Base-by-base conservation (phyloP, 2,329 filamentous ascomycete species). In the Apiospora phragmitis region DNA sequence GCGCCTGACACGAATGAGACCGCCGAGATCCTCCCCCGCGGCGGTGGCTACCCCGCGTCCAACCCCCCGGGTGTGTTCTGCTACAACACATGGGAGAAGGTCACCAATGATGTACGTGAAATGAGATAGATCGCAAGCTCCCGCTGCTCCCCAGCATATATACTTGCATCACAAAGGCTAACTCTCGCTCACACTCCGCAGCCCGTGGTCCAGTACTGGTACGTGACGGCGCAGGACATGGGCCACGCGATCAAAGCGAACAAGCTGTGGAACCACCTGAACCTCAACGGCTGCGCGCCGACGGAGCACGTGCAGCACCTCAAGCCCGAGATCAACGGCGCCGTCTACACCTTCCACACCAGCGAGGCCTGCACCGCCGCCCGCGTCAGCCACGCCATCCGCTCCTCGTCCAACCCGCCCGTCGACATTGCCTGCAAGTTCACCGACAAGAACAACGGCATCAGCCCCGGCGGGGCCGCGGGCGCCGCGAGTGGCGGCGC, bases 351-450 rank as follows among this genome's bases (percentile, higher is more conserved):
- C n/a, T 69, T 69, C 47, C 67, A 69, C 26, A 69, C 67, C 47
- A 69, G 67, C 35, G 67, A 69, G 67, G 67, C 67, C 29, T 69
- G 67, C 45, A 69, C 67, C 49, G 47, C 67, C 18, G n/a, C 43
- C 26, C 45, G 67, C 32, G 67, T 69, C 45, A 69, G 67, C 47
- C 24, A 69, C 59, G 80, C 84, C 1, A 84, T 83, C 71, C 69
- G 77, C 69, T 76, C 77, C 29, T 47, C 70, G 45, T 62, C 68
- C n/a, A 42, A 49, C 49, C 68, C 68, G 32, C 24, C 68, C n/a
- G 66, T 51, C 65, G 49, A 70, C 26, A 18, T 62, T 24, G 51
- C 32, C 14, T 69, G 67, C 35, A 11, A 32, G 11, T 69, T 69
- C 35, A 69, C n/a, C n/a, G 11, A 35, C 5, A 69, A 69, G 35